A percentile compares a stretch with the other conserved stretches of the same genome.
phyloP scores from a whole-genome alignment of 2,329 filamentous ascomycete species.

The Graphium sp. region DNA sequence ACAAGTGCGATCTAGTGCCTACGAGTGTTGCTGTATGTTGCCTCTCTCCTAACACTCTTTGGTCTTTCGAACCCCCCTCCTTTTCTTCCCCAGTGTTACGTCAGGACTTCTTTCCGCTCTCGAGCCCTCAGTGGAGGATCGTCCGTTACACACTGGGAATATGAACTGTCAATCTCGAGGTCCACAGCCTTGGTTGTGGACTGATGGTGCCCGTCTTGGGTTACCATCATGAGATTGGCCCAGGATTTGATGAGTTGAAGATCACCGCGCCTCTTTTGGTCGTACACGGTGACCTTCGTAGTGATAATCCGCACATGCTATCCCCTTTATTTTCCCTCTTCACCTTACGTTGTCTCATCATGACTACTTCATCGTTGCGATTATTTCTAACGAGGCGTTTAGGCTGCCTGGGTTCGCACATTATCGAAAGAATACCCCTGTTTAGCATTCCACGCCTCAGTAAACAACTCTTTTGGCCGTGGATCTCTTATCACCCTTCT shows the following conservation, averaged over 20 bases:
- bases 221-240: slow-evolving; percentile 55
- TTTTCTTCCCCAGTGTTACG: slow-evolving; percentile 47
- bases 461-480: slow-evolving; percentile 95
- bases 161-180: slow-evolving; percentile 44
- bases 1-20: slow-evolving; percentile 62
- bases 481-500: slow-evolving; percentile 84
- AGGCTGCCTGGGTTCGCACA: slow-evolving; percentile 86
- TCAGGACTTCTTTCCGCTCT: slow-evolving; percentile 61
- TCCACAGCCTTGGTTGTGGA: slow-evolving; percentile 21
- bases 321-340: too few species aligned
- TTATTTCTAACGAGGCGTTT: slow-evolving; percentile 8
- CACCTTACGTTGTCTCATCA: slow-evolving; percentile 3
- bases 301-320: slow-evolving; percentile 93
- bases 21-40: slow-evolving; percentile 85
- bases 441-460: slow-evolving; percentile 82
- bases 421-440: slow-evolving; percentile 88
- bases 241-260: slow-evolving; percentile 97
- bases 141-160: slow-evolving; percentile 99
- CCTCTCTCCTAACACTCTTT: slow-evolving; percentile 6
- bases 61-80: slow-evolving; percentile 6
- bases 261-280: slow-evolving; percentile 42
- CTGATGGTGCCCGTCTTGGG: slow-evolving; percentile 84
- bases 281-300: slow-evolving; percentile 82
- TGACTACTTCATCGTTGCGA: slow-evolving; percentile 4
- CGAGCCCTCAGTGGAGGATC: slow-evolving; percentile 53